Percentiles rank a stretch among this genome's conserved stretches.
Evolutionary conservation across 2,329 filamentous ascomycete genomes (phyloP).

Genomic region (Hypoxylon sp.): DNA sequence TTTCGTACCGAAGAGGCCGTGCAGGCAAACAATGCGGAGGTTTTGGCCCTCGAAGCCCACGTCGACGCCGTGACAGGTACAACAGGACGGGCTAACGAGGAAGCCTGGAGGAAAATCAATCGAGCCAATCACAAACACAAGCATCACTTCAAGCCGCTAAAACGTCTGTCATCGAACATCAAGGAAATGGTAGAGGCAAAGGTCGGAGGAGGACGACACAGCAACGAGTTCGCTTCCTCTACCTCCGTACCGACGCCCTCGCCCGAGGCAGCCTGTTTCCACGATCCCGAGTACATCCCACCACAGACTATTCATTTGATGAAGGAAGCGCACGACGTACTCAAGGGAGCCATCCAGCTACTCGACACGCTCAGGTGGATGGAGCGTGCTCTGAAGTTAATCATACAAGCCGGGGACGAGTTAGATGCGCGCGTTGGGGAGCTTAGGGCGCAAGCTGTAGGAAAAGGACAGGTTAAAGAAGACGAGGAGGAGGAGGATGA

Average conservation of each 20-base stretch:
- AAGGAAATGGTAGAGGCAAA: conserved; percentile 46
- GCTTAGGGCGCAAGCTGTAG: conserved; percentile 32
- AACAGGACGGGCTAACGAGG: conserved; percentile 43
- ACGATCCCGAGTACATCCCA: conserved; percentile 51
- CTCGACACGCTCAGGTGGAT: conserved; percentile 62
- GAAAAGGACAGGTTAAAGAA: conserved; percentile 22
- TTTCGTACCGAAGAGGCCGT: conserved; percentile 59
- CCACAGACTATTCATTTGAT: conserved; percentile 61
- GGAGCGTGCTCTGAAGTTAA: conserved; percentile 59
- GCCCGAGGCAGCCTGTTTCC: conserved; percentile 33
- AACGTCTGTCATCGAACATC: conserved; percentile 44
- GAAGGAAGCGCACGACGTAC: conserved; percentile 60
- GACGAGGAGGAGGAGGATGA: conserved; percentile 46
- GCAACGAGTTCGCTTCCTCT: conserved; percentile 17
- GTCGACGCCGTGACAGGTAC: conserved; percentile 58
- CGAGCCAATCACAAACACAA: conserved; percentile 30
- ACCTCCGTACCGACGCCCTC: conserved; percentile 5
- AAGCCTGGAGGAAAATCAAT: conserved; percentile 41
- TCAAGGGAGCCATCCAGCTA: conserved; percentile 59
- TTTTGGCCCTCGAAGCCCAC: conserved; percentile 56
- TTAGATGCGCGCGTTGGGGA: conserved; percentile 51
- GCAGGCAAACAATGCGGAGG: conserved; percentile 57
- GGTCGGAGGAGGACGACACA: conserved; percentile 33
- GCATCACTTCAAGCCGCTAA: conserved; percentile 42
- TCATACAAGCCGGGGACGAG: conserved; percentile 59